Conservation (phyloP, 805 yeast genomes). For the Saccharomycopsis sp. region DNA sequence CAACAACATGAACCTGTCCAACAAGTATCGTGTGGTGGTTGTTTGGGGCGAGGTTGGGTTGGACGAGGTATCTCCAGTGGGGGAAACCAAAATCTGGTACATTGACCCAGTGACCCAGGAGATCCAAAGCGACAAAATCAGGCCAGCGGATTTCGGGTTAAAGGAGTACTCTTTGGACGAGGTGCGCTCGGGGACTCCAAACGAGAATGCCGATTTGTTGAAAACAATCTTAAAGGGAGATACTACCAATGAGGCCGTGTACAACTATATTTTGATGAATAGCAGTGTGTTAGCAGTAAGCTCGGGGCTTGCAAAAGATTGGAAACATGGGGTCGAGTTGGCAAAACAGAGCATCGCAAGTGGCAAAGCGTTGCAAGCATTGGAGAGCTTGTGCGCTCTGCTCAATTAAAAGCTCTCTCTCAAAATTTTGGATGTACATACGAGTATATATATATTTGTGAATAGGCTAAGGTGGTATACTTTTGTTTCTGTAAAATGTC, state of each 20-base stretch:
- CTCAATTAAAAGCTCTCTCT: no score
- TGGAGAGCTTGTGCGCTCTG: slow-evolving; percentile 31
- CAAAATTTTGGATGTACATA: no score
- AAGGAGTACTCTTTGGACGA: slow-evolving; percentile 56
- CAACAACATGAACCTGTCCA: neutral
- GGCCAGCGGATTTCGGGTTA: slow-evolving; percentile 77
- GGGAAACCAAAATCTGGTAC: slow-evolving; percentile 73
- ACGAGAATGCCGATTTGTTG: slow-evolving; percentile 64
- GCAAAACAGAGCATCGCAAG: slow-evolving; percentile 61
- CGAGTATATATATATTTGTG: no score
- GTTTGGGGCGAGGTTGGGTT: slow-evolving; percentile 91
- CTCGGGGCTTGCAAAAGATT: slow-evolving; percentile 54
- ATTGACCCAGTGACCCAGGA: slow-evolving; percentile 37
- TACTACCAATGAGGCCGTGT: slow-evolving; percentile 48
- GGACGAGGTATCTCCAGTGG: slow-evolving; percentile 91
- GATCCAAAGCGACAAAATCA: slow-evolving; percentile 36
- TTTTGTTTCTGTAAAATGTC: no score
- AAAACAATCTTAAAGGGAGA: slow-evolving; percentile 36
- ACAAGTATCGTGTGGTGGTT: slow-evolving; percentile 48
- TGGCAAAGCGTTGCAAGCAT: slow-evolving; percentile 58
- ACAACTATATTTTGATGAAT: slow-evolving; percentile 86
- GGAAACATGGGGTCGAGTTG: slow-evolving; percentile 68
- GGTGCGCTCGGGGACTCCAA: slow-evolving; percentile 82
- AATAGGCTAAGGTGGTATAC: no score
- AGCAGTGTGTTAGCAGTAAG: slow-evolving; percentile 81